Base-by-base conservation (phyloP, 208 protist species). In the Leptomonas seymouri region DNA sequence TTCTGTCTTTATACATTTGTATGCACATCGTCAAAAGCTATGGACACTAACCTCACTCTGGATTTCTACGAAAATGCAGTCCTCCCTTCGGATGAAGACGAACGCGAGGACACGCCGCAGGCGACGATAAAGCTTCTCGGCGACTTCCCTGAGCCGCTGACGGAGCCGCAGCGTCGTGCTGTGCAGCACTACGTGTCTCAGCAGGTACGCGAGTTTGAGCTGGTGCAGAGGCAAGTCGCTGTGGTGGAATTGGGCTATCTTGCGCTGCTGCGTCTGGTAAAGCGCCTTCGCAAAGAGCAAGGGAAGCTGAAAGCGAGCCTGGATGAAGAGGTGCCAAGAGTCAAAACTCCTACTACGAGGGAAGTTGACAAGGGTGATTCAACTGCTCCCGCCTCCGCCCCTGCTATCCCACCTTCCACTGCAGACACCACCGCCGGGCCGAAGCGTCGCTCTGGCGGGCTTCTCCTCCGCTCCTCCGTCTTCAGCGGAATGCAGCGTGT, bases 121-220 rank as follows among this genome's bases (percentile, higher is more conserved):
- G 73, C 41, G 25, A 68, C 62, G 14, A 46, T 80, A 9, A 73
- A 69, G 21, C 63, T 94, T 16, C 39, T 82, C 41, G 67, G 76
- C 7, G 85, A 93, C 65, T 93, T 89, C 44, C 91, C 91, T 0
- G 82, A 82, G 25, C 87, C 87, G 4, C 82, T 96, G 14, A 93
- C 82, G 18, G 57, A 58, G 25, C 57, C 62, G 2, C 85, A 96
- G 59, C 83, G 86, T 0, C 54, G 59, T 5, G 54, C 67, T 23
- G 67, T 94, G 7, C 75, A 74, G 42, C 79, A 68, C 20, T 72
- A 90, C 63, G 80, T 85, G 16, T 36, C 76, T 9, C 64, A 44
- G 28, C 56, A 68, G 54, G 69, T 89, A 0, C 82, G 74, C 25
- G 73, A 84, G 21, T 87, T 83, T 61, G 46, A 75, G 20, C 44